Evolutionary conservation across 352 stramenopile species (phyloP), one percentile per base, ranked within the genome.

Genomic region (Phytopythium cucurbitacearum): DNA sequence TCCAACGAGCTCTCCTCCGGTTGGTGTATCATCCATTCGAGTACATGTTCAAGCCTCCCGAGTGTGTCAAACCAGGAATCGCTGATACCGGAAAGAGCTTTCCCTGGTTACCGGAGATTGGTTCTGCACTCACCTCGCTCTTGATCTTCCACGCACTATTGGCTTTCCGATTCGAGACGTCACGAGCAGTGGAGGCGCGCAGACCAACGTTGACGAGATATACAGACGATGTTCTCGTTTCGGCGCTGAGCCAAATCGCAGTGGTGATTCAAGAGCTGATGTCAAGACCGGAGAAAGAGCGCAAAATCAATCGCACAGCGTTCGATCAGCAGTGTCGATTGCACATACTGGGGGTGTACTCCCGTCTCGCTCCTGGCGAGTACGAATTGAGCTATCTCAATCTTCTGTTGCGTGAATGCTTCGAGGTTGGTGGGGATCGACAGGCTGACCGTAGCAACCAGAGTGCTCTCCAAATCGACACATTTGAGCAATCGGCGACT

Each of bases 81-180:
- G 21, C 21, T 28, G 21, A 28, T 28, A 28, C 21, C 21, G 21
- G 21, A 28, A 28, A 28, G 21, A 28, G 21, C 21, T 28, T 28
- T 28, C 21, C 21, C 21, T 28, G 21, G 21, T 28, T 28, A 28
- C 21, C 21, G 21, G 21, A 28, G 21, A 28, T 28, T 28, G 21
- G 21, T 28, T 28, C 21, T 28, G 21, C 21, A 28, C 32, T 88
- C 7, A 76, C 53, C 13, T 51, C 61, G 1, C 56, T 88, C 7
- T 50, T 84, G 7, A 40, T 86, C 10, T 83, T 74, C 36, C 77
- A 88, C 13, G 16, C 67, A 1, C 40, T 56, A 3, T n/a, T 83
- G 10, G 15, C 41, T 6, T 67, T 70, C 16, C 69, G 72, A 11
- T 28, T 28, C 21, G 49, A 56, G 43, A 48, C 64, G 37, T 45